Conservation (phyloP, 1,139 yeast species). For the Lodderomyces margitis region DNA sequence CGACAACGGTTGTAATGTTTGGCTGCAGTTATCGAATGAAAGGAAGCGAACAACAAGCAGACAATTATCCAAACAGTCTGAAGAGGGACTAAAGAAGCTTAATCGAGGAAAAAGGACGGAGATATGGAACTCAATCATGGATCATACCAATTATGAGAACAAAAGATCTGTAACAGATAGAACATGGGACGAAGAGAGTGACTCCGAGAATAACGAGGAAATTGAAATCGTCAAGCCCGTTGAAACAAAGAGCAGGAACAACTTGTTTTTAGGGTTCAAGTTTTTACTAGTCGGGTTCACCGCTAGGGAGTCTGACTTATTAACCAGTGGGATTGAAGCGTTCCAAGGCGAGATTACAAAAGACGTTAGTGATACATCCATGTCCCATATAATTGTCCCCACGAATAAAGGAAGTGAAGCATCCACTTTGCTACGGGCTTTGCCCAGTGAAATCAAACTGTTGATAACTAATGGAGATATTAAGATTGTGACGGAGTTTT, state of each 20-base stretch:
- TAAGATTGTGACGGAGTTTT: conserved; percentile 72
- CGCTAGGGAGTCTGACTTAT: conserved; percentile 27
- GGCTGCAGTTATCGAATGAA: conserved; percentile 30
- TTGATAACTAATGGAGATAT: conserved; percentile 25
- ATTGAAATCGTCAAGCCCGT: neutral
- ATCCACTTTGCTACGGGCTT: conserved; percentile 23
- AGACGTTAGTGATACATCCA: conserved; percentile 21
- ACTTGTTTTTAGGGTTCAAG: conserved; percentile 33
- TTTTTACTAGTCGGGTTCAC: conserved; percentile 43
- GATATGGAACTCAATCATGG: conserved; percentile 56
- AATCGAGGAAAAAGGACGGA: conserved; percentile 21
- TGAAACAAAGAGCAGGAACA: conserved; percentile 6
- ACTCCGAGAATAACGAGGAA: conserved; percentile 10
- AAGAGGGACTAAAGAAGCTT: conserved; percentile 2
- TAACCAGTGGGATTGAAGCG: conserved; percentile 36
- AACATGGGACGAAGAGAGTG: conserved; percentile 28
- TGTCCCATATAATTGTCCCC: conserved; percentile 44
- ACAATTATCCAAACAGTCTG: neutral
- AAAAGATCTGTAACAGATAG: conserved; percentile 18
- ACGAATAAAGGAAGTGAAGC: conserved; percentile 33
- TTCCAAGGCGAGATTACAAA: conserved; percentile 41
- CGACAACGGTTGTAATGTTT: conserved; percentile 52
- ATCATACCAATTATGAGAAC: conserved; percentile 18
- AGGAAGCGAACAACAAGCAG: conserved; percentile 14
- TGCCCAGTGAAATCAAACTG: conserved; percentile 22